Percentiles rank a stretch among this genome's conserved stretches.
Evolutionary conservation across 371 early-diverging fungal species (phyloP).

Genomic region (Capniomyces stellatus): DNA sequence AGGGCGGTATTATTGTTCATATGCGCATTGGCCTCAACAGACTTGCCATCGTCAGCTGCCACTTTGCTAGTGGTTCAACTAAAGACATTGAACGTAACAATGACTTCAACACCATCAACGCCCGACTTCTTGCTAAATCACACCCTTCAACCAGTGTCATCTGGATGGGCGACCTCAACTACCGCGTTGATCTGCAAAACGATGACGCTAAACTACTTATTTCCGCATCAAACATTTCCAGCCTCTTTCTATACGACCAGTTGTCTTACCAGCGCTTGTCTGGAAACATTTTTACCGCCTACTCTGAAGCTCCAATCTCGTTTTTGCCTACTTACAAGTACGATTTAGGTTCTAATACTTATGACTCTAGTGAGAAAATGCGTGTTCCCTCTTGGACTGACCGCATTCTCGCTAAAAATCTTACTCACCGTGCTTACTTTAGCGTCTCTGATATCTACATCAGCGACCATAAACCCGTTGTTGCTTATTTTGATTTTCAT

Average conservation of each 20-base stretch:
- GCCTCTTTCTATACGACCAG: conserved; percentile 30
- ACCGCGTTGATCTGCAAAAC: conserved; percentile 53
- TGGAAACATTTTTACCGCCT: conserved; percentile 42
- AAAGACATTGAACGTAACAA: conserved; percentile 70
- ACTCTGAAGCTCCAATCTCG: conserved; percentile 50
- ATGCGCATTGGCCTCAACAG: conserved; percentile 67
- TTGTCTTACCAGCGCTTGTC: conserved; percentile 41
- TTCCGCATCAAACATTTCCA: conserved; percentile 12
- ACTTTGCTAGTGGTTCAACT: conserved; percentile 79
- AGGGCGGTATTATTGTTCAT: conserved; percentile 74
- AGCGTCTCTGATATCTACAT: background rate
- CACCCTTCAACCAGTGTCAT: background rate
- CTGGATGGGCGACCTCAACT: conserved; percentile 79
- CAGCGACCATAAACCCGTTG: background rate
- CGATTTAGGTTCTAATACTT: conserved; percentile 31
- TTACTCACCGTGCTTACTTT: background rate
- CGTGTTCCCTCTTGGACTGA: conserved; percentile 86
- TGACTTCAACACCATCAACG: conserved; percentile 4
- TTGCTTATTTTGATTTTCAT: background rate
- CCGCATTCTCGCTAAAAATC: conserved; percentile 42
- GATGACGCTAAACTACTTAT: conserved; percentile 20
- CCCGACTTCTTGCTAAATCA: background rate
- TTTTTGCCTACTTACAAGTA: conserved; percentile 82
- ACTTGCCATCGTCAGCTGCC: conserved; percentile 76
- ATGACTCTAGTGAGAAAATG: conserved; percentile 61